phyloP scores from a whole-genome alignment of 441 rosid species.

The Erodium texanum region DNA sequence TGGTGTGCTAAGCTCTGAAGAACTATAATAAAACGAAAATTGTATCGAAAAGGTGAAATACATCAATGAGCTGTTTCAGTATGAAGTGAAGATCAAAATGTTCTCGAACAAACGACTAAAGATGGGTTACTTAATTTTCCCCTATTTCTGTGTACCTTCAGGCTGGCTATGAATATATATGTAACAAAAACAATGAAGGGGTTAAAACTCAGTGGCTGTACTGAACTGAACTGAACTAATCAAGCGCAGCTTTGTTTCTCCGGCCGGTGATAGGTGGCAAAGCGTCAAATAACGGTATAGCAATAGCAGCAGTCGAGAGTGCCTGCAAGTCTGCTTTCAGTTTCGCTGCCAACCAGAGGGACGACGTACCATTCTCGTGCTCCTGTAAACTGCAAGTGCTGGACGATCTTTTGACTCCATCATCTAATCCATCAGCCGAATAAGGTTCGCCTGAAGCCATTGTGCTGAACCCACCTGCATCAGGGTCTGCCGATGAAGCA shows the following conservation, averaged over 20 bases:
- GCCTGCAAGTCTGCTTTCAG: constrained; percentile 47
- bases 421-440: constrained; percentile 22
- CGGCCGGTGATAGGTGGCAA: constrained; percentile 52
- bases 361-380: constrained; percentile 32
- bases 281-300: constrained; percentile 58
- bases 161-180: neutral
- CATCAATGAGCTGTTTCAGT: too few relatives aligned
- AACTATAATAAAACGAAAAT: too few relatives aligned
- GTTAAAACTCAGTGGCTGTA: neutral
- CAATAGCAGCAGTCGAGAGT: constrained; percentile 38
- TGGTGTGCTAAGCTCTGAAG: too few relatives aligned
- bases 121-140: neutral
- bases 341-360: constrained; percentile 39
- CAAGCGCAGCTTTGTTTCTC: constrained; percentile 48
- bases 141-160: constrained; percentile 14
- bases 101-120: neutral
- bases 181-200: neutral
- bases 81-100: too few relatives aligned
- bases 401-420: constrained; percentile 49
- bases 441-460: constrained; percentile 28
- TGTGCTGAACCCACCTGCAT: constrained; percentile 21
- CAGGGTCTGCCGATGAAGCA: constrained; percentile 26
- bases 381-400: constrained; percentile 57
- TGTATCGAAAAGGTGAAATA: too few relatives aligned
- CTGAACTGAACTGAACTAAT: constrained; percentile 17